Evolutionary conservation across 352 stramenopile genomes (phyloP).

Genomic region (Pythium chondricola): DNA sequence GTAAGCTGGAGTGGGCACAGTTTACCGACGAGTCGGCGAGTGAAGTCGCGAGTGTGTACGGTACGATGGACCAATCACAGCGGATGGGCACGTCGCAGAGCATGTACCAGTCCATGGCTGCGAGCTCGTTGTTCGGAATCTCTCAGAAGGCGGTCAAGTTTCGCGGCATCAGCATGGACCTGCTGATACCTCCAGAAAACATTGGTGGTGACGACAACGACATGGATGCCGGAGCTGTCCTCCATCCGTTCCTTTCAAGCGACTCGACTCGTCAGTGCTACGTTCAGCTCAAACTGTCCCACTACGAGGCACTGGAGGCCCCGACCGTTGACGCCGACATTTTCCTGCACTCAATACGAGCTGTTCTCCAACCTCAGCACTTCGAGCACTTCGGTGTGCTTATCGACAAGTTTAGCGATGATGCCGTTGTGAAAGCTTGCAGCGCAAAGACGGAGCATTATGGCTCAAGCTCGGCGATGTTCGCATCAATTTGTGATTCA

Average conservation of each 20-base stretch:
- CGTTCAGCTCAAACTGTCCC: constrained; percentile 76
- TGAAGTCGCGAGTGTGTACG: constrained; percentile 71
- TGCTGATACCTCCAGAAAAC: constrained; percentile 36
- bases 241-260: constrained; percentile 57
- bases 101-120: constrained; percentile 72
- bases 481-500: constrained; percentile 68
- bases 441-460: too few species aligned
- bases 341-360: constrained; percentile 76
- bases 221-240: constrained; percentile 23
- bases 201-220: constrained; percentile 27
- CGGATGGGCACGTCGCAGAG: constrained; percentile 13
- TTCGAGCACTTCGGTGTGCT: constrained; percentile 67
- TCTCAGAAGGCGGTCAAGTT: constrained; percentile 85
- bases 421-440: too few species aligned
- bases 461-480: constrained; percentile 62
- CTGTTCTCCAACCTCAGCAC: constrained; percentile 78
- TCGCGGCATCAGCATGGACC: constrained; percentile 73
- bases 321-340: constrained; percentile 71
- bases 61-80: constrained; percentile 9
- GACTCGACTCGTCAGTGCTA: constrained; percentile 64
- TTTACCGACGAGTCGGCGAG: constrained; percentile 80
- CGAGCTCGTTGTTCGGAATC: constrained; percentile 75
- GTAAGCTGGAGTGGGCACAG: constrained; percentile 72
- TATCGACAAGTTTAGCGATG: constrained; percentile 50
- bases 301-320: constrained; percentile 68